Percentiles rank a stretch among this genome's conserved stretches.
These are phyloP conservation scores for Pleurotus cornucopiae DNA, from an alignment of 768 basidiomycete genomes.

Conservation along the genomic window DNA sequence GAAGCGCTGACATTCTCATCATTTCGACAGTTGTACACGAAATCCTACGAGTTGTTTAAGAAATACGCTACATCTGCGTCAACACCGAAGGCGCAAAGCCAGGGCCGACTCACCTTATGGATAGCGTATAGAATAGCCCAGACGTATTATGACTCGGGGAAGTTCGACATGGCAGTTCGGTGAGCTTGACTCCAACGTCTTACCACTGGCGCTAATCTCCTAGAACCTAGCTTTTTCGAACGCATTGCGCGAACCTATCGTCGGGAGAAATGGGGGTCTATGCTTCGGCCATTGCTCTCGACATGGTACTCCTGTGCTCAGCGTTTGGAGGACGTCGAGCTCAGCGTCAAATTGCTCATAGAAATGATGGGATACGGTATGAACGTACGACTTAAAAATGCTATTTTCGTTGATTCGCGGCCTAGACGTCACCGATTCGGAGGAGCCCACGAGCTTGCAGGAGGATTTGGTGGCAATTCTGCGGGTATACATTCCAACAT, in stretches of 20 bases:
- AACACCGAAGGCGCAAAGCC: conserved; percentile 38
- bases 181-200: conserved; percentile 25
- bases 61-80: conserved; percentile 45
- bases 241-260: conserved; percentile 87
- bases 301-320: conserved; percentile 85
- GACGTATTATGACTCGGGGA: conserved; percentile 74
- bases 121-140: conserved; percentile 89
- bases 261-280: conserved; percentile 73
- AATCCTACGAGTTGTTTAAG: conserved; percentile 92
- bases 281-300: conserved; percentile 70
- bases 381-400: conserved; percentile 13
- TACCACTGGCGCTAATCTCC: not conserved
- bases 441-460: conserved; percentile 49
- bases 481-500: conserved; percentile 39
- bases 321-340: conserved; percentile 70
- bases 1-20: not conserved
- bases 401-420: not conserved
- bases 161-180: conserved; percentile 88
- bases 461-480: conserved; percentile 74
- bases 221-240: conserved; percentile 81
- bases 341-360: conserved; percentile 69
- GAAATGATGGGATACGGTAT: conserved; percentile 82
- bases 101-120: conserved; percentile 80
- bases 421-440: conserved; percentile 33
- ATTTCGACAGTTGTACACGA: conserved; percentile 73